A percentile compares a stretch with the other conserved stretches of the same genome.
Evolutionary conservation across 768 basidiomycete genomes (phyloP).

Genomic region (Pulveroboletus sp.): DNA sequence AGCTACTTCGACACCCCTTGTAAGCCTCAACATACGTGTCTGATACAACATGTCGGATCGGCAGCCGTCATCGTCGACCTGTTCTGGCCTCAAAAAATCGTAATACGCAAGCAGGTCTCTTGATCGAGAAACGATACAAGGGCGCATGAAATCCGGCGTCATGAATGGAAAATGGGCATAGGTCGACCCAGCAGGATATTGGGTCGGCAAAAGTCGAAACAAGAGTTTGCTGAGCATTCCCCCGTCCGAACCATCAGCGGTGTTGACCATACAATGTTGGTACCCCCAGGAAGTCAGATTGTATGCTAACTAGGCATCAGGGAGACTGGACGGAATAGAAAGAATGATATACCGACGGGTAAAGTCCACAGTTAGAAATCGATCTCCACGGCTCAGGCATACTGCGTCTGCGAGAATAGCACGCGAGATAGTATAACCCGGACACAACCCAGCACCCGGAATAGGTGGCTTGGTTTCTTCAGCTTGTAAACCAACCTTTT

Average conservation of each 20-base stretch:
- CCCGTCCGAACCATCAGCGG: conserved; percentile 66
- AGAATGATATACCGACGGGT: conserved; percentile 49
- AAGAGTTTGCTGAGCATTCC: conserved; percentile 72
- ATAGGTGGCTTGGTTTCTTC: conserved; percentile 63
- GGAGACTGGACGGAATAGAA: background rate
- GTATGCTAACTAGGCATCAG: conserved; percentile 41
- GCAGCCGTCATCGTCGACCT: background rate
- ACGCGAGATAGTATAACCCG: conserved; percentile 78
- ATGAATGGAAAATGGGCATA: conserved; percentile 84
- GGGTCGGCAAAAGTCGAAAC: conserved; percentile 63
- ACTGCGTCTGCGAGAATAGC: conserved; percentile 83
- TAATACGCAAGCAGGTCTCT: conserved; percentile 42
- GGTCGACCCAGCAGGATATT: conserved; percentile 58
- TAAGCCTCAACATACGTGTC: conserved; percentile 17
- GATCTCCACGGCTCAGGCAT: conserved; percentile 70
- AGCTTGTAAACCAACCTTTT: conserved; percentile 60
- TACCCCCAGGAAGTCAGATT: conserved; percentile 81
- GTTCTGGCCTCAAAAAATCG: conserved; percentile 50
- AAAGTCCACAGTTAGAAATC: conserved; percentile 71
- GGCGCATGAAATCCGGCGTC: conserved; percentile 42
- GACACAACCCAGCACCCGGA: conserved; percentile 73
- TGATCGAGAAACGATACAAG: conserved; percentile 40
- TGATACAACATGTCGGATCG: conserved; percentile 6
- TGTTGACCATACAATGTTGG: conserved; percentile 61
- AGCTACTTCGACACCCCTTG: conserved; percentile 1